Percentiles rank a stretch among this genome's conserved stretches.
These are phyloP conservation scores for Aspergillus flavus DNA, from an alignment of 2,329 filamentous ascomycete species.

Conservation along the genomic window DNA sequence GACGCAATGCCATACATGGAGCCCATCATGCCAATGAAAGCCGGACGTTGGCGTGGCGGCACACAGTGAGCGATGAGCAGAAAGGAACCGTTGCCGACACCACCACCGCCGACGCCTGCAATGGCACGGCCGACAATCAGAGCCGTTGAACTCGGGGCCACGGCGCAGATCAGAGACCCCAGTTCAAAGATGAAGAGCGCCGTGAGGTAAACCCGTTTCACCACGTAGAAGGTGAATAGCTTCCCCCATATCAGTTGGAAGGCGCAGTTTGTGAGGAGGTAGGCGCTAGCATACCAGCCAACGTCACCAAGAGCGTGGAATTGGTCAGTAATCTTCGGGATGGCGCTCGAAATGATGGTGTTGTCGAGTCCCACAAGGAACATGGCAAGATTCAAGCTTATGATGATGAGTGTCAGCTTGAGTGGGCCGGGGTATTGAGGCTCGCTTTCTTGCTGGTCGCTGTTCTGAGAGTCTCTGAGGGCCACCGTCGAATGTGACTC, in stretches of 20 bases:
- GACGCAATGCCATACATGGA: slow-evolving; percentile 39
- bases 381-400: slow-evolving; percentile 10
- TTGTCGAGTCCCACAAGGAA: slow-evolving; percentile 11
- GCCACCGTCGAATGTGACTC: not conserved
- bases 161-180: slow-evolving; percentile 7
- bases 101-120: slow-evolving; percentile 11
- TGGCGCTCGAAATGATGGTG: slow-evolving; percentile 9
- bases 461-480: not conserved
- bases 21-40: slow-evolving; percentile 37
- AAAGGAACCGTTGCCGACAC: slow-evolving; percentile 33
- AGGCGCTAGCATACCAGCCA: slow-evolving; percentile 9
- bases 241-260: slow-evolving; percentile 12
- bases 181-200: slow-evolving; percentile 4
- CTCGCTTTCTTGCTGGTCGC: not conserved
- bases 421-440: not conserved
- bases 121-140: slow-evolving; percentile 10
- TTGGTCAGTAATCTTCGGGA: slow-evolving; percentile 9
- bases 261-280: slow-evolving; percentile 7
- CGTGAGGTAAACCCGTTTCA: slow-evolving; percentile 7
- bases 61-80: slow-evolving; percentile 25
- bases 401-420: slow-evolving; percentile 16
- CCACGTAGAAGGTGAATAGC: slow-evolving; percentile 8
- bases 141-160: not conserved
- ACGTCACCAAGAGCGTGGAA: slow-evolving; percentile 5
- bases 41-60: slow-evolving; percentile 19